Evolutionary conservation across 2,329 filamentous ascomycete species (phyloP).

Genomic region (Pseudomassariella vexata): DNA sequence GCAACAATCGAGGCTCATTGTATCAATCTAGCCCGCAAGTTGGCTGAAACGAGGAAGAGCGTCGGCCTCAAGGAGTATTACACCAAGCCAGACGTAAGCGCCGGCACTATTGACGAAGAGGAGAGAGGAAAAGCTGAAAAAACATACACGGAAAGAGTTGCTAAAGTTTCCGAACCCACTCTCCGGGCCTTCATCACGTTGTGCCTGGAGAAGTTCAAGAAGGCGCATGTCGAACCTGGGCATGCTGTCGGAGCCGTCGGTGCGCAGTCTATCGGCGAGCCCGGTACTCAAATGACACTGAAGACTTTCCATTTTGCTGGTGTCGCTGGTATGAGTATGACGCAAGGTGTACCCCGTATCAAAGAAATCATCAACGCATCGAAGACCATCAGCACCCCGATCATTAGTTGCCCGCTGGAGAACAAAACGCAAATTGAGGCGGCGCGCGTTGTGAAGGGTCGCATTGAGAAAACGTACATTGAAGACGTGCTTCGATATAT

Average conservation of each 20-base stretch:
- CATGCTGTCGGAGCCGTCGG: slow-evolving; percentile 95
- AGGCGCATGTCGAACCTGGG: slow-evolving; percentile 86
- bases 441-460: slow-evolving; percentile 84
- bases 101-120: slow-evolving; percentile 22
- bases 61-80: slow-evolving; percentile 42
- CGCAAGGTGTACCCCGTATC: slow-evolving; percentile 97
- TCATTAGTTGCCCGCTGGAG: slow-evolving; percentile 81
- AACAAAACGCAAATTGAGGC: slow-evolving; percentile 70
- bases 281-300: slow-evolving; percentile 97
- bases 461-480: slow-evolving; percentile 92
- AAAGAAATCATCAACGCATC: slow-evolving; percentile 99
- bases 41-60: slow-evolving; percentile 47
- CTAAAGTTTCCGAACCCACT: slow-evolving; percentile 74
- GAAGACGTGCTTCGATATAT: slow-evolving; percentile 75
- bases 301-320: slow-evolving; percentile 99
- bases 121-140: slow-evolving; percentile 19
- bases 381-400: slow-evolving; percentile 85
- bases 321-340: slow-evolving; percentile 99
- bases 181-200: slow-evolving; percentile 71
- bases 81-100: slow-evolving; percentile 11
- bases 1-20: slow-evolving; percentile 72
- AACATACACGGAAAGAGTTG: slow-evolving; percentile 57
- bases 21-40: slow-evolving; percentile 51
- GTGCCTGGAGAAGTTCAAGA: slow-evolving; percentile 85
- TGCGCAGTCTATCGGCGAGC: slow-evolving; percentile 96